Conservation (phyloP, 805 yeast genomes). For the Millerozyma acaciae region DNA sequence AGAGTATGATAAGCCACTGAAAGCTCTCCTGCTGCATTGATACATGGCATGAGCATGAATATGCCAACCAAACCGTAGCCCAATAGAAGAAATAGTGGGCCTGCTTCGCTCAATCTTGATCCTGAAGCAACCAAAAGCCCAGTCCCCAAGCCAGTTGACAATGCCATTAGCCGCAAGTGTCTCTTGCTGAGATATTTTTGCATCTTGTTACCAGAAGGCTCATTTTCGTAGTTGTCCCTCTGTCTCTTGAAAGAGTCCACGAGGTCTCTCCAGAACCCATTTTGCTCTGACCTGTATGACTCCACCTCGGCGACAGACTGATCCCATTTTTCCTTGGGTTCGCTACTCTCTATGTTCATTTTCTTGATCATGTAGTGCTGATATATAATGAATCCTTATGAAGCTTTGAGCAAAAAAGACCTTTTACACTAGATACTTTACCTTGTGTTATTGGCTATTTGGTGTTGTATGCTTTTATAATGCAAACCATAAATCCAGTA, state of each 20-base stretch:
- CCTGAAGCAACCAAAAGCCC: conserved; percentile 41
- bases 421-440: too few species aligned
- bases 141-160: conserved; percentile 29
- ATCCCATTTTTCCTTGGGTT: too few species aligned
- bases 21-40: conserved; percentile 60
- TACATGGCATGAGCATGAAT: conserved; percentile 48
- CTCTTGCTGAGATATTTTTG: conserved; percentile 11
- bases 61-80: conserved; percentile 57
- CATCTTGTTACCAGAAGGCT: background rate
- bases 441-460: too few species aligned
- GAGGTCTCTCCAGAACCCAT: conserved; percentile 15
- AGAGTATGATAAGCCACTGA: conserved; percentile 45
- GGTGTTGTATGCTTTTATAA: too few species aligned
- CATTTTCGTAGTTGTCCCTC: background rate
- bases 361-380: too few species aligned
- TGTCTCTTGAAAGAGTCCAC: conserved; percentile 27
- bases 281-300: background rate
- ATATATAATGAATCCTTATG: too few species aligned
- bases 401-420: too few species aligned
- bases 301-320: background rate
- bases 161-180: conserved; percentile 26
- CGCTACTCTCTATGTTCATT: too few species aligned
- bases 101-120: conserved; percentile 32
- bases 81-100: conserved; percentile 45
- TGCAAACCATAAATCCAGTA: too few species aligned